These are phyloP conservation scores for Primulina tabacum DNA, from an alignment of 257 asterid species.

Conservation along the genomic window DNA sequence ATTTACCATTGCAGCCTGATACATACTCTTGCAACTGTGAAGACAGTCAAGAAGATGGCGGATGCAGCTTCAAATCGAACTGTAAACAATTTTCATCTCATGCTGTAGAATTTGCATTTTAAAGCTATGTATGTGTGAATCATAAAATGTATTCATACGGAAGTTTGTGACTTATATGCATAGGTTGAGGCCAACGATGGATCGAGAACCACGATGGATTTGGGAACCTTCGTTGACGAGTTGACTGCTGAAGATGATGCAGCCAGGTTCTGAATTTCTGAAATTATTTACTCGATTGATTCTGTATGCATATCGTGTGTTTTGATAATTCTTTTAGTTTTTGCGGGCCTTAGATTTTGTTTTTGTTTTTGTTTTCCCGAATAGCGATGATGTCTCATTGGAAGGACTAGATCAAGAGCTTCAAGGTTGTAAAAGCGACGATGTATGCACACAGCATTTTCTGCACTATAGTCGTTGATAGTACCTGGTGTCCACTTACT, in stretches of 20 bases:
- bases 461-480: conserved; percentile 11
- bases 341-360: neutral
- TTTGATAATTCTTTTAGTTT: neutral
- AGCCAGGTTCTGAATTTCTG: conserved; percentile 44
- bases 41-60: conserved; percentile 23
- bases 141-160: neutral
- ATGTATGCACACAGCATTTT: conserved; percentile 45
- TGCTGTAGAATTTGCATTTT: neutral
- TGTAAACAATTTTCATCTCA: conserved; percentile 13
- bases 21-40: neutral
- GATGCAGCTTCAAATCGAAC: conserved; percentile 33
- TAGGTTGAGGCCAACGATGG: conserved; percentile 38
- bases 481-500: neutral
- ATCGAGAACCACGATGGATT: conserved; percentile 42
- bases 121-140: neutral
- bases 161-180: conserved; percentile 2
- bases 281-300: neutral
- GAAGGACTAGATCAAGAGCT: conserved; percentile 94
- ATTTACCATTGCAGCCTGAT: neutral
- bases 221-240: conserved; percentile 76
- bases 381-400: conserved; percentile 81
- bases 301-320: neutral
- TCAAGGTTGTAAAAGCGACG: conserved; percentile 84
- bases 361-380: neutral
- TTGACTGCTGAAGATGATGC: conserved; percentile 73